These are phyloP conservation scores for Phalaenopsis hybrid DNA, from an alignment of 116 monocot species.

Conservation along the genomic window DNA sequence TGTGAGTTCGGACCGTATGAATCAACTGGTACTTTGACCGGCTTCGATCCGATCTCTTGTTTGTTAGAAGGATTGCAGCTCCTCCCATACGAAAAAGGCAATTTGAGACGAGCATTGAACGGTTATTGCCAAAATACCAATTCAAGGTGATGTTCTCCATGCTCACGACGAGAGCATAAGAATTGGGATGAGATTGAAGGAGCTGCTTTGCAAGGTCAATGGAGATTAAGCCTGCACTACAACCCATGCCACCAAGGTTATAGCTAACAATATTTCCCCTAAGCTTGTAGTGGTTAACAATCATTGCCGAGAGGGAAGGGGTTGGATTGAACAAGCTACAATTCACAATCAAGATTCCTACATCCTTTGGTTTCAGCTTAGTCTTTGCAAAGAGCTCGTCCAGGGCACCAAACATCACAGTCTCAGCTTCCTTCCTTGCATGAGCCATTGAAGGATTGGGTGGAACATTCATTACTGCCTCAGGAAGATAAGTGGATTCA, in stretches of 20 bases:
- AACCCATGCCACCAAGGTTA: constrained; percentile 80
- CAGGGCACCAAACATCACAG: constrained; percentile 73
- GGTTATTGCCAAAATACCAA: constrained; percentile 74
- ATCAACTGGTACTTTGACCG: constrained; percentile 67
- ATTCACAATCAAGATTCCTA: constrained; percentile 61
- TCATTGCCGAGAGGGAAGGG: constrained; percentile 80
- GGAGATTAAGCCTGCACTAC: constrained; percentile 68
- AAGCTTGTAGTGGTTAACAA: constrained; percentile 77
- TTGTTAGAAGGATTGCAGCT: constrained; percentile 63
- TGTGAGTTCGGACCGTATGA: constrained; percentile 69
- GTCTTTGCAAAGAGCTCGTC: constrained; percentile 71
- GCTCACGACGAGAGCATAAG: constrained; percentile 64
- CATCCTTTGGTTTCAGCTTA: constrained; percentile 44
- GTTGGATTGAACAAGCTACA: constrained; percentile 85
- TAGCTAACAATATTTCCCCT: constrained; percentile 65
- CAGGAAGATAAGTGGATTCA: constrained; percentile 63
- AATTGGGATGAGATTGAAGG: constrained; percentile 58
- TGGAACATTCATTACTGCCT: constrained; percentile 50
- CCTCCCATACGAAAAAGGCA: constrained; percentile 85
- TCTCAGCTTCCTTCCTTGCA: constrained; percentile 60
- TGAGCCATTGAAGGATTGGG: constrained; percentile 69
- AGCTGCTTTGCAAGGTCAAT: constrained; percentile 68
- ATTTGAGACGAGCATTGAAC: constrained; percentile 73
- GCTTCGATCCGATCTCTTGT: constrained; percentile 41
- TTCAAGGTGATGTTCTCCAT: constrained; percentile 82